These are phyloP conservation scores for Nakazawaea anatomiae DNA, from an alignment of 805 yeast genomes.

Conservation along the genomic window DNA sequence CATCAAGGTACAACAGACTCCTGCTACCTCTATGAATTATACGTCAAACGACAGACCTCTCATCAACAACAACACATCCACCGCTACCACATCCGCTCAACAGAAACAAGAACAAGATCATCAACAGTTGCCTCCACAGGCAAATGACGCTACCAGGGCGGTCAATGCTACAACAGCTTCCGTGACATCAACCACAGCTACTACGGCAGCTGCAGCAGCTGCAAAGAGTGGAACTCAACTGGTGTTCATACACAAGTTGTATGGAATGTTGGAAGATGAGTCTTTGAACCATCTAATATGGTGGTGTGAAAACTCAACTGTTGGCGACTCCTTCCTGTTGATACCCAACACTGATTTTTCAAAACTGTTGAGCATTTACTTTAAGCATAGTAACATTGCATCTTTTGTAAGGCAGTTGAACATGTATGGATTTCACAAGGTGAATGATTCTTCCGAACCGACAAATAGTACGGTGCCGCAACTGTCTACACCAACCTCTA, in stretches of 20 bases:
- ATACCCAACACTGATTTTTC: slow-evolving; percentile 84
- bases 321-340: slow-evolving; percentile 65
- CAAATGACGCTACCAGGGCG: no score
- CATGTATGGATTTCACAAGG: slow-evolving; percentile 81
- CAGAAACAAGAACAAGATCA: no score
- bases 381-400: slow-evolving; percentile 78
- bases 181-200: background rate
- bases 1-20: background rate
- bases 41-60: background rate
- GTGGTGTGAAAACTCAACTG: slow-evolving; percentile 56
- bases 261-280: slow-evolving; percentile 83
- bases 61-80: background rate
- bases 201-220: background rate
- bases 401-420: slow-evolving; percentile 74
- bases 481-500: slow-evolving; percentile 3
- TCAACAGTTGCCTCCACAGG: no score
- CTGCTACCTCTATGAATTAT: background rate
- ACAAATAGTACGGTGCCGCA: slow-evolving; percentile 9
- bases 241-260: slow-evolving; percentile 78
- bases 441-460: slow-evolving; percentile 37
- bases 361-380: slow-evolving; percentile 59
- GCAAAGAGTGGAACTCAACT: slow-evolving; percentile 9
- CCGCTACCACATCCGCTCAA: no score
- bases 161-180: background rate
- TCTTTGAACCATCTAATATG: slow-evolving; percentile 70